Evolutionary conservation across 495 filamentous ascomycete genomes (phyloP).

Genomic region (Bryoglossum gracile): DNA sequence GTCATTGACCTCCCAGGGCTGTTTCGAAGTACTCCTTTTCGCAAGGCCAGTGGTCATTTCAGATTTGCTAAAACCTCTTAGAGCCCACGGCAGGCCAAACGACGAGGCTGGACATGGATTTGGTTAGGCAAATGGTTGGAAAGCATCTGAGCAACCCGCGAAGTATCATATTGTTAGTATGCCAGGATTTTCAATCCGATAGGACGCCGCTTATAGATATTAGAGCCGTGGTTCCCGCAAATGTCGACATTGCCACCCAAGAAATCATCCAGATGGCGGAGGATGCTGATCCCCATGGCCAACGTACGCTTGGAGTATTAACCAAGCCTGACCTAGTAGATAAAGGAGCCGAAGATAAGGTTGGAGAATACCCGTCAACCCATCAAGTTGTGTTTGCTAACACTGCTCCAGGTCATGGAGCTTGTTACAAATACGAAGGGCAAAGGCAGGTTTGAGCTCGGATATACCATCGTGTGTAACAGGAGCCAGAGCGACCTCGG

Average conservation of each 20-base stretch:
- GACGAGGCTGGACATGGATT: slow-evolving; percentile 33
- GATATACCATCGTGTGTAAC: slow-evolving; percentile 52
- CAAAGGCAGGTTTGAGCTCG: slow-evolving; percentile 39
- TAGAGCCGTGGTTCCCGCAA: slow-evolving; percentile 48
- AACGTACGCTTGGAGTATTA: slow-evolving; percentile 50
- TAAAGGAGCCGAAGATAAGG: too few relatives aligned
- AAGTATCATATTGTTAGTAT: slow-evolving; percentile 53
- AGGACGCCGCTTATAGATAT: too few relatives aligned
- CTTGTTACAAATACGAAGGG: slow-evolving; percentile 39
- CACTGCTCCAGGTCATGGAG: slow-evolving; percentile 38
- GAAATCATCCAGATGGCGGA: slow-evolving; percentile 50
- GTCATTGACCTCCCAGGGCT: slow-evolving; percentile 60
- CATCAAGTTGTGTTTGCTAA: too few relatives aligned
- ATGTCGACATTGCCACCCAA: slow-evolving; percentile 55
- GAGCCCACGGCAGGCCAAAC: too few relatives aligned
- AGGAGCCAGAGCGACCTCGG: slow-evolving; percentile 29
- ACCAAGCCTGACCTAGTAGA: slow-evolving; percentile 58
- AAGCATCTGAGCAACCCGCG: slow-evolving; percentile 46
- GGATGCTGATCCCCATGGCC: slow-evolving; percentile 39
- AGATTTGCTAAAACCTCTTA: too few relatives aligned
- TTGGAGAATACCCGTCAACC: too few relatives aligned
- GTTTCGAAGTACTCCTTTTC: slow-evolving; percentile 50
- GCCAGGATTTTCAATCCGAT: too few relatives aligned
- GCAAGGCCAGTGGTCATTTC: too few relatives aligned
- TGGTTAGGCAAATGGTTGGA: slow-evolving; percentile 47